phyloP scores from a whole-genome alignment of 2,329 filamentous ascomycete species.

The Fusarium sp. region DNA sequence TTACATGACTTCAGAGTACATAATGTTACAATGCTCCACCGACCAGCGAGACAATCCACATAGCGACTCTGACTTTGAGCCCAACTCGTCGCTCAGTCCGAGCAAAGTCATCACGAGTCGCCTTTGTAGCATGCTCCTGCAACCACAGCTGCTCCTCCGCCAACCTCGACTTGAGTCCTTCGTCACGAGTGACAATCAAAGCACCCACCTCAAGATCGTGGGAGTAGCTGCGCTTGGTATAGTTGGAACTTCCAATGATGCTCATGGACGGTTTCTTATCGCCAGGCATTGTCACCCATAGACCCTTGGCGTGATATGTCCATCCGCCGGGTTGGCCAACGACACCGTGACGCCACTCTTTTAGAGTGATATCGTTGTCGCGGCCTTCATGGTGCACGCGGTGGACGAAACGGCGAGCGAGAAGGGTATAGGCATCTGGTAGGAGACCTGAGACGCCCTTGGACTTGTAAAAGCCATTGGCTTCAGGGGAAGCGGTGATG shows the following conservation, averaged over 20 bases:
- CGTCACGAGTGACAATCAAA: conserved; percentile 85
- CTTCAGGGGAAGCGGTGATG: conserved; percentile 91
- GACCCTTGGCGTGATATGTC: conserved; percentile 98
- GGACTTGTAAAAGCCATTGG: conserved; percentile 95
- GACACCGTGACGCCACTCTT: conserved; percentile 89
- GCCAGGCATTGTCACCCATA: conserved; percentile 85
- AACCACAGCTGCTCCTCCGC: conserved; percentile 86
- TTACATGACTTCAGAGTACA: conserved; percentile 29
- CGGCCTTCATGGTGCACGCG: conserved; percentile 63
- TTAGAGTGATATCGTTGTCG: conserved; percentile 75
- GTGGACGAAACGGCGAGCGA: conserved; percentile 85
- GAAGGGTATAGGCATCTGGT: conserved; percentile 91
- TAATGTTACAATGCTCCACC: conserved; percentile 82
- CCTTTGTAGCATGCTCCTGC: conserved; percentile 77
- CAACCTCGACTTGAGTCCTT: conserved; percentile 78
- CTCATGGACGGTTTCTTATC: conserved; percentile 80
- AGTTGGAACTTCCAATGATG: conserved; percentile 93
- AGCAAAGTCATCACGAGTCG: conserved; percentile 84
- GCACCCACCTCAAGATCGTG: conserved; percentile 93
- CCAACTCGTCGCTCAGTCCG: conserved; percentile 87
- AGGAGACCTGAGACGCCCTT: conserved; percentile 91
- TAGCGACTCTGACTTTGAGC: conserved; percentile 86
- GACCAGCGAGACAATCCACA: conserved; percentile 92
- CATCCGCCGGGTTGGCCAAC: conserved; percentile 87
- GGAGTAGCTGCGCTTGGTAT: conserved; percentile 93